Evolutionary conservation across 176 grass and related monocot species (phyloP), one percentile per base, ranked within the genome.

Genomic region (Oryza punctata): DNA sequence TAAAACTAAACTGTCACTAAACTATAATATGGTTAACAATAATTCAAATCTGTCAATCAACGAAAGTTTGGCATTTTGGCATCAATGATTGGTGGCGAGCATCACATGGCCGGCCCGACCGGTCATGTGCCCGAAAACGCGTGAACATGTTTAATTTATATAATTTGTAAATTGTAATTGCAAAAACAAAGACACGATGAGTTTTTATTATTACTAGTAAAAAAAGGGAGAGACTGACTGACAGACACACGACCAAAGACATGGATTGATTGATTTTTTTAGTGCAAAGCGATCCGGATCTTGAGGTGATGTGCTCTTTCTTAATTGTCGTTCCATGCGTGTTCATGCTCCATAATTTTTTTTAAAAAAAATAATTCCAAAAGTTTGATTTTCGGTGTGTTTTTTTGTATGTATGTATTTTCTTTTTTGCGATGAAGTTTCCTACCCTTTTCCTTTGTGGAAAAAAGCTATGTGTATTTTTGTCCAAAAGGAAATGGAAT

Each of bases 71-170:
- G 61, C 70, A 75, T 13, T 44, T 18, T 81, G 44, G 70, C 63
- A 15, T 14, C 12, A 61, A 77, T 61, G 72, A 85, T 85, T 45
- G 66, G 78, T 52, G 33, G 19, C 26, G 32, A 72, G 38, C 6
- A 12, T 85, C 88, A 86, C 88, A 67, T 86, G 83, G 74, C 67
- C 79, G 59, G 78, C 67, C 7, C 21, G 18, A 23, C 21, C 54
- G 21, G 54, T 23, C 57, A 90, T 86, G 79, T 86, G 88, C 73
- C 2, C 15, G 6, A 67, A 65, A 86, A 30, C 28, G 73, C 87
- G 87, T 85, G 70, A 27, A 35, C 68, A 40, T 41, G 40, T 41
- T 41, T 41, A 10, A 41, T 11, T 27, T 14, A 19, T 8, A 19
- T 52, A 52, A 52, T 19, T 52, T 41, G 40, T 41, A 41, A 41